Conservation (phyloP, 768 basidiomycete species). For the Neoboletus subvelutipes region DNA sequence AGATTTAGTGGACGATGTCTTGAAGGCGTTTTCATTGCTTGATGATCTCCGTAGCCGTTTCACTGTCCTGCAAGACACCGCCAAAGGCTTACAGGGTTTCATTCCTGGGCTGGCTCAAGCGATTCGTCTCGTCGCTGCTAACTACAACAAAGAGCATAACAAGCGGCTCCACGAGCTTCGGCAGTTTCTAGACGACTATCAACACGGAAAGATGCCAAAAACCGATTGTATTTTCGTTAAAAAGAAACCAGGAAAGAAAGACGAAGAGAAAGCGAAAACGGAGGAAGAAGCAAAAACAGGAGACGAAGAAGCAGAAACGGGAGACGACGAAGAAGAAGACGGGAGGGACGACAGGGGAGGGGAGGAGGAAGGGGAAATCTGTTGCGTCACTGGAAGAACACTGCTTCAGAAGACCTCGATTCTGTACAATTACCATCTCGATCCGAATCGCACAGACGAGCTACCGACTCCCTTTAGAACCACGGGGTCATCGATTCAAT, state of each 20-base stretch:
- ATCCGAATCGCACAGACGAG: neutral
- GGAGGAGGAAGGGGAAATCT: neutral
- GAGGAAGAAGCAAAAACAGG: too few species aligned
- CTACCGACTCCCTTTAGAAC: neutral
- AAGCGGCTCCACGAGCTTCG: neutral
- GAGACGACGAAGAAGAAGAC: too few species aligned
- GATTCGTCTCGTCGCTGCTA: neutral
- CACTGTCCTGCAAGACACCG: neutral
- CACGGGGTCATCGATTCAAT: neutral
- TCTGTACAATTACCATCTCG: neutral
- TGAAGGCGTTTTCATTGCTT: neutral
- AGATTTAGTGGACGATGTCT: neutral
- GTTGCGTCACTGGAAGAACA: neutral
- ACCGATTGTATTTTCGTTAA: neutral
- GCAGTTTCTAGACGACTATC: neutral
- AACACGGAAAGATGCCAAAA: neutral
- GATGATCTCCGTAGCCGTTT: neutral
- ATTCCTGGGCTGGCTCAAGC: neutral
- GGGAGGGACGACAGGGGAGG: too few species aligned
- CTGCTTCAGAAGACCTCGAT: neutral
- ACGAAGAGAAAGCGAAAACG: too few species aligned
- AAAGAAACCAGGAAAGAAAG: too few species aligned
- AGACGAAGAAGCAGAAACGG: too few species aligned
- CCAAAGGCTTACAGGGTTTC: neutral
- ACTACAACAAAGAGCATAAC: neutral